These are phyloP conservation scores for Nemophila menziesii DNA, from an alignment of 257 asterid species.

Conservation along the genomic window DNA sequence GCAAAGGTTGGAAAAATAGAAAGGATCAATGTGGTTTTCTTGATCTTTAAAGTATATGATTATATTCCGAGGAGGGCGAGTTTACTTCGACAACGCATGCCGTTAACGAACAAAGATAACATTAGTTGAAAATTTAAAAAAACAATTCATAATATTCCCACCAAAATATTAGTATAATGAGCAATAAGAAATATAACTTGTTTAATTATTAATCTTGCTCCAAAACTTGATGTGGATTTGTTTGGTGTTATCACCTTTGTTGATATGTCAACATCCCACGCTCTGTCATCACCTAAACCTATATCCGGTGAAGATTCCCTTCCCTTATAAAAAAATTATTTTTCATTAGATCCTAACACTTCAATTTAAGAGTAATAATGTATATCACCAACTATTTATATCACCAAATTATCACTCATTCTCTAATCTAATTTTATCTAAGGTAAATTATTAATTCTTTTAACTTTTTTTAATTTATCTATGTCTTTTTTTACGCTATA, in stretches of 20 bases:
- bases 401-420: no score
- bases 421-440: no score
- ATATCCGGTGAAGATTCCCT: constrained; percentile 23
- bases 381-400: no score
- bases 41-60: constrained; percentile 2
- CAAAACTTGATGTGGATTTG: constrained; percentile 28
- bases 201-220: constrained; percentile 17
- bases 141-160: constrained; percentile 8
- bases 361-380: no score
- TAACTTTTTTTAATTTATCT: no score
- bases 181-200: constrained; percentile 18
- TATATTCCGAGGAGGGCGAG: not conserved
- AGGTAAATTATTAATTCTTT: no score
- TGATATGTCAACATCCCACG: constrained; percentile 40
- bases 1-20: not conserved
- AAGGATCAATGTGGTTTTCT: constrained; percentile 4
- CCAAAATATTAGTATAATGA: constrained; percentile 19
- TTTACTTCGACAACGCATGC: constrained; percentile 4
- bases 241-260: constrained; percentile 36
- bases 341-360: constrained; percentile 10
- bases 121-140: not conserved
- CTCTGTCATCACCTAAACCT: constrained; percentile 33
- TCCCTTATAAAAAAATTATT: constrained; percentile 9
- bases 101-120: not conserved
- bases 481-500: no score